phyloP scores from a whole-genome alignment of 345 rosid genomes.

The Eucalyptus polyanthemos region DNA sequence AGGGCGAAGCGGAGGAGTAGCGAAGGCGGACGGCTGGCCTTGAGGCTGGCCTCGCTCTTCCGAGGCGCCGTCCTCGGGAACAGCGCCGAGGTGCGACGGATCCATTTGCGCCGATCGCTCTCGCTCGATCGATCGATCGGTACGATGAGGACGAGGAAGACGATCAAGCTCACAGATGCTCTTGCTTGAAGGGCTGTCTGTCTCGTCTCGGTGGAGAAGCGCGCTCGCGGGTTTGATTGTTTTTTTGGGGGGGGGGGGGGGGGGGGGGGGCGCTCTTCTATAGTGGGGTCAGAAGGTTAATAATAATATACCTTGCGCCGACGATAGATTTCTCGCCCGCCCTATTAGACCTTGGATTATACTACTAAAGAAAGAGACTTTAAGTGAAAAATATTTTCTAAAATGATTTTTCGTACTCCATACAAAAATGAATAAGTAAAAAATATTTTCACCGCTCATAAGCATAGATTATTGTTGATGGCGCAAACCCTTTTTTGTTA shows the following conservation, averaged over 20 bases:
- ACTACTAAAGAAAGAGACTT: neutral
- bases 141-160: neutral
- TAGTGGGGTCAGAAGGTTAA: too few relatives aligned
- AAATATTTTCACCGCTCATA: fast-evolving
- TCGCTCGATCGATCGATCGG: neutral
- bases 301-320: neutral
- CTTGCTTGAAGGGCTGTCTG: neutral
- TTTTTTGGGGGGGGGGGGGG: too few relatives aligned
- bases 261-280: neutral
- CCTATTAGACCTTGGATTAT: neutral
- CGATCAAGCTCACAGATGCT: neutral
- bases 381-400: neutral
- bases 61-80: conserved; percentile 28
- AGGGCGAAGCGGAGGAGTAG: conserved; percentile 47
- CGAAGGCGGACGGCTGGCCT: conserved; percentile 36
- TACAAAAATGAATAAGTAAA: too few relatives aligned
- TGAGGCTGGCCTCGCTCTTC: conserved; percentile 3
- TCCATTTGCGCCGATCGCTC: conserved; percentile 17
- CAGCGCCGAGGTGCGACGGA: conserved; percentile 29
- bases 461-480: too few relatives aligned
- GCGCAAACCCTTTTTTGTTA: too few relatives aligned
- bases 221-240: neutral
- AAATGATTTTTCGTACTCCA: fast-evolving
- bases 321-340: neutral
- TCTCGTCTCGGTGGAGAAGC: neutral